Conservation (phyloP, 768 basidiomycete species). For the Lyophyllum decastes region DNA sequence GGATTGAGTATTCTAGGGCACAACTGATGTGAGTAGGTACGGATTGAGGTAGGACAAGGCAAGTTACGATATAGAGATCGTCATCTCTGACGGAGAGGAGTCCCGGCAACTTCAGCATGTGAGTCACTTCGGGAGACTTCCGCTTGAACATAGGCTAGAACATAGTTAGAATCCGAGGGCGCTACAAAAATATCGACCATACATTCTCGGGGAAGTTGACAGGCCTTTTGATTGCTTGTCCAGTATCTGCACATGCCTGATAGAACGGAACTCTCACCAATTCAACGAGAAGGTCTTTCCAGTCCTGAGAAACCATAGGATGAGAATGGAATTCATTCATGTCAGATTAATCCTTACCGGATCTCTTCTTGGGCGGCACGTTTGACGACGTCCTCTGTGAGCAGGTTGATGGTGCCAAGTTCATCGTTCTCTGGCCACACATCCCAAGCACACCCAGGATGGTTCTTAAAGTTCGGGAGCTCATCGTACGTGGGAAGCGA, state of each 20-base stretch:
- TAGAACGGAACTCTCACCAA: slow-evolving; percentile 32
- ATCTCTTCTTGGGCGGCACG: slow-evolving; percentile 60
- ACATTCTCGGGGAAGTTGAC: slow-evolving; percentile 64
- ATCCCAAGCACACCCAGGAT: slow-evolving; percentile 65
- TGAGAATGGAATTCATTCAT: neutral
- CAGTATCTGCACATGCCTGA: neutral
- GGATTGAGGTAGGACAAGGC: neutral
- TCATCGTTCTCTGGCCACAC: slow-evolving; percentile 70
- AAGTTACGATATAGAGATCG: slow-evolving; percentile 53
- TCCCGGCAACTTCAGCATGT: slow-evolving; percentile 26
- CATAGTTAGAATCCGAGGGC: neutral
- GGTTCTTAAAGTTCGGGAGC: slow-evolving; percentile 49
- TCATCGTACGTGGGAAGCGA: slow-evolving; percentile 36
- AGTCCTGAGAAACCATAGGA: slow-evolving; percentile 31
- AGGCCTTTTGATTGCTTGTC: slow-evolving; percentile 26
- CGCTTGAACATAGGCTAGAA: slow-evolving; percentile 52
- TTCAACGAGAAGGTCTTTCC: slow-evolving; percentile 61
- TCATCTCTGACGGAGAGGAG: slow-evolving; percentile 39
- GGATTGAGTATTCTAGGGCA: slow-evolving; percentile 65
- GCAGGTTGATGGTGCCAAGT: slow-evolving; percentile 64
- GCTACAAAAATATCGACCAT: neutral
- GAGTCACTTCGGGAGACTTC: slow-evolving; percentile 51
- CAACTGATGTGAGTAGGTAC: neutral
- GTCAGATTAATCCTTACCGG: slow-evolving; percentile 23
- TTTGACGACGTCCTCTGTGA: slow-evolving; percentile 61